A percentile compares a stretch with the other conserved stretches of the same genome.
Evolutionary conservation across 2,329 filamentous ascomycete genomes (phyloP).

Genomic region (Diaporthe ilicicola): DNA sequence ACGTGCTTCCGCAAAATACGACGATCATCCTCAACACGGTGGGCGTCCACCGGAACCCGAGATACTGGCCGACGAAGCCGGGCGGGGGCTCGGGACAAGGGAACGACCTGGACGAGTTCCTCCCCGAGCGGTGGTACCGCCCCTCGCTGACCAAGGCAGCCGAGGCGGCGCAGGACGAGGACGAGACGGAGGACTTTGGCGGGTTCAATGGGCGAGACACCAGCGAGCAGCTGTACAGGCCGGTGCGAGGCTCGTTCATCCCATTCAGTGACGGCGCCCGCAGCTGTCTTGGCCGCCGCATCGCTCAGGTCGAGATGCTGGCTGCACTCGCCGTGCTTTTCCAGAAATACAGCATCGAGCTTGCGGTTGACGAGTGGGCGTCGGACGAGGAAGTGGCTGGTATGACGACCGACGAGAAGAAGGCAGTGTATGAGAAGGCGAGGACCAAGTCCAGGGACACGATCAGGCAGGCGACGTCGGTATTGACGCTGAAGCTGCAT

Average conservation of each 20-base stretch:
- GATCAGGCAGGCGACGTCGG: constrained; percentile 63
- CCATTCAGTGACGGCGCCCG: constrained; percentile 68
- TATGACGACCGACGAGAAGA: constrained; percentile 57
- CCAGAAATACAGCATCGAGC: constrained; percentile 71
- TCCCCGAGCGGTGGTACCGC: constrained; percentile 77
- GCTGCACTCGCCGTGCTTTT: constrained; percentile 64
- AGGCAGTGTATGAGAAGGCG: constrained; percentile 68
- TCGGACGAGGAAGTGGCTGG: constrained; percentile 60
- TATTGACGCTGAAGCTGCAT: constrained; percentile 78
- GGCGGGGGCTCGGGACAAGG: constrained; percentile 52
- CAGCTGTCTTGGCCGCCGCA: constrained; percentile 65
- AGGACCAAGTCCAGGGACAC: constrained; percentile 61
- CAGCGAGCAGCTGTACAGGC: constrained; percentile 68
- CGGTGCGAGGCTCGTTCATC: constrained; percentile 62
- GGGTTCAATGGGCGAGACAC: constrained; percentile 69
- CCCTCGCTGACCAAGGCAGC: constrained; percentile 34
- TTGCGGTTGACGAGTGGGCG: constrained; percentile 71
- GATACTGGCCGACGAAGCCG: constrained; percentile 71
- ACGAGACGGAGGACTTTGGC: constrained; percentile 60
- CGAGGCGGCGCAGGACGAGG: constrained; percentile 36
- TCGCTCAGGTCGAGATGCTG: constrained; percentile 68
- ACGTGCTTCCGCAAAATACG: constrained; percentile 64
- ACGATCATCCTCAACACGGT: constrained; percentile 65
- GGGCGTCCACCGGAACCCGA: constrained; percentile 72
- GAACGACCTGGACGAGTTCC: constrained; percentile 72